phyloP scores from a whole-genome alignment of 129 eudicot genomes.

The Artemisia argyi region DNA sequence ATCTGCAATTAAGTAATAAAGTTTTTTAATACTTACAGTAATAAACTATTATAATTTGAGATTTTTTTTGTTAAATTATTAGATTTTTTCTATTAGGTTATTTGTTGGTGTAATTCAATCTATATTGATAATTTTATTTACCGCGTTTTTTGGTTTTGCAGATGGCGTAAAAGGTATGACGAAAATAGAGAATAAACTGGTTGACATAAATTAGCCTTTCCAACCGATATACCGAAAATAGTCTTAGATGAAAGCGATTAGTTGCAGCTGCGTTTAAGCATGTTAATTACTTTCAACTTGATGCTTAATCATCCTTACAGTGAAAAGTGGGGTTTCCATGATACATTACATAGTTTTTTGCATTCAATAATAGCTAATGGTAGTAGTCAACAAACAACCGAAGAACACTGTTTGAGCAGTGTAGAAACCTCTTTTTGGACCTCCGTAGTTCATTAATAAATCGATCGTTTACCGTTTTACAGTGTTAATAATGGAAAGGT shows the following conservation, averaged over 20 bases:
- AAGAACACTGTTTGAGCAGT: constrained; percentile 69
- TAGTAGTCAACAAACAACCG: constrained; percentile 42
- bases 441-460: constrained; percentile 68
- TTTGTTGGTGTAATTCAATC: not conserved
- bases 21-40: no score
- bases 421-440: constrained; percentile 67
- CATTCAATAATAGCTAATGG: constrained; percentile 36
- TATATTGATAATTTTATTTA: not conserved
- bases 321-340: constrained; percentile 52
- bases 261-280: constrained; percentile 94
- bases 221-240: constrained; percentile 19
- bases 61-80: no score
- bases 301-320: constrained; percentile 47
- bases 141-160: constrained; percentile 20
- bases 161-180: constrained; percentile 31
- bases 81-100: not conserved
- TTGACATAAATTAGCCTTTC: constrained; percentile 26
- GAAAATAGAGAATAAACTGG: constrained; percentile 17
- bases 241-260: constrained; percentile 62
- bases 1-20: no score
- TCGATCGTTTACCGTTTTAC: constrained; percentile 24
- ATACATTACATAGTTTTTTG: constrained; percentile 42
- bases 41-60: no score
- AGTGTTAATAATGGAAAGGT: constrained; percentile 74
- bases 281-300: constrained; percentile 62